Evolutionary conservation across 768 basidiomycete species (phyloP).

Genomic region (Porphyrellus cyaneotinctus): DNA sequence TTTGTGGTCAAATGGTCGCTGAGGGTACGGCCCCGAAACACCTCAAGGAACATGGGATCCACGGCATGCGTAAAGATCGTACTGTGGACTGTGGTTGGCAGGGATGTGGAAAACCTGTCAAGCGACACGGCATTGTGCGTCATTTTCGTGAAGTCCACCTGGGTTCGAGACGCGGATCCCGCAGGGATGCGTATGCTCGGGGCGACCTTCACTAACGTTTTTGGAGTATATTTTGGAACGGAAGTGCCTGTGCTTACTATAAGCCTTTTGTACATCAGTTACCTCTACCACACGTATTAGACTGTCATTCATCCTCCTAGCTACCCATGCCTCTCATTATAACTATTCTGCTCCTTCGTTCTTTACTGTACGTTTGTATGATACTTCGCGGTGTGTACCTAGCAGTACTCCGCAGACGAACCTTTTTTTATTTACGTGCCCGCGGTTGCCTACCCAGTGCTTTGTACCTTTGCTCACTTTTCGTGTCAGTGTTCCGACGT

Average conservation of each 20-base stretch:
- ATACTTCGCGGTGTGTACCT: neutral
- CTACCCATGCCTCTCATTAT: neutral
- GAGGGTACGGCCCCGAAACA: neutral
- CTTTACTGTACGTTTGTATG: conserved; percentile 1
- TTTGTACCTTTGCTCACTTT: no score
- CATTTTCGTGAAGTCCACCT: conserved; percentile 19
- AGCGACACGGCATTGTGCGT: conserved; percentile 3
- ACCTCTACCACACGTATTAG: neutral
- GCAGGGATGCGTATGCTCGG: neutral
- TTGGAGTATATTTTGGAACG: neutral
- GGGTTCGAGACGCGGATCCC: conserved; percentile 7
- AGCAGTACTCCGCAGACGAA: no score
- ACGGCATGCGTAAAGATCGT: neutral
- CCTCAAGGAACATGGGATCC: conserved; percentile 13
- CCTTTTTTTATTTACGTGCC: no score
- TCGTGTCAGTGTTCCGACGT: no score
- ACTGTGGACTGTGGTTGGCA: conserved; percentile 6
- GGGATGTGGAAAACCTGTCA: neutral
- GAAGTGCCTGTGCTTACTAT: neutral
- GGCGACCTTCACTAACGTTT: neutral
- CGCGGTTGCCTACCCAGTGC: no score
- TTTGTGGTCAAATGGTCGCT: conserved; percentile 4
- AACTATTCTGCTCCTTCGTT: neutral
- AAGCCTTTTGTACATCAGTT: neutral
- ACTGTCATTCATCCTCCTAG: neutral